Evolutionary conservation across 192 early-diverging fungal species (phyloP).

Genomic region (Rhizophagus sp.): DNA sequence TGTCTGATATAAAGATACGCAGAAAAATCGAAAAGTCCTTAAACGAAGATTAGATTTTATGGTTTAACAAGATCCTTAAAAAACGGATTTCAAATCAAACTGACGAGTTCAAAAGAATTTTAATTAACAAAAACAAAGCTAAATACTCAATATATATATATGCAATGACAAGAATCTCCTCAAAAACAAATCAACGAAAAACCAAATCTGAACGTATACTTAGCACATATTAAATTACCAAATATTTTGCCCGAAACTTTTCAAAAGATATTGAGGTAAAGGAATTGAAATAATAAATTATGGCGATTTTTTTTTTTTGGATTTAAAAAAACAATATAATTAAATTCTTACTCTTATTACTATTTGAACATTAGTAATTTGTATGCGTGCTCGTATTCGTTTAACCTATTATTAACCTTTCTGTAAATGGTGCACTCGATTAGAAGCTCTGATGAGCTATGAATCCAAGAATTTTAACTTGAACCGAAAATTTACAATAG

Average conservation of each 20-base stretch:
- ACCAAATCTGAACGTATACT: too few relatives aligned
- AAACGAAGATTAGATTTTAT: constrained; percentile 1
- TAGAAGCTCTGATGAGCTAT: constrained; percentile 27
- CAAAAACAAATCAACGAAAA: too few relatives aligned
- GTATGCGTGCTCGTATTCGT: constrained; percentile 19
- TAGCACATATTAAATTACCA: too few relatives aligned
- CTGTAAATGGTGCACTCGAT: constrained; percentile 22
- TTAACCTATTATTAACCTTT: constrained; percentile 16
- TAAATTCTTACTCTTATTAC: too few relatives aligned
- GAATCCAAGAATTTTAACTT: constrained; percentile 5
- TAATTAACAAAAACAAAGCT: too few relatives aligned
- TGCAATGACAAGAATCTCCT: not conserved
- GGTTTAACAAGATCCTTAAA: constrained; percentile 9
- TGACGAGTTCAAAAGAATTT: not conserved
- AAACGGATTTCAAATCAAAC: constrained; percentile 17
- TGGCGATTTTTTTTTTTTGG: too few relatives aligned
- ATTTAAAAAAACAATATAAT: too few relatives aligned
- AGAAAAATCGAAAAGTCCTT: constrained; percentile 4
- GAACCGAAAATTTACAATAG: constrained; percentile 15
- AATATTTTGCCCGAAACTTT: too few relatives aligned
- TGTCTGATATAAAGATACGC: constrained; percentile 8
- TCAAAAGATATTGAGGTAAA: too few relatives aligned
- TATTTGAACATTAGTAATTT: too few relatives aligned
- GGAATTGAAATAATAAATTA: too few relatives aligned
- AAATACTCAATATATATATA: too few relatives aligned